phyloP scores from a whole-genome alignment of 176 grass and related monocot genomes.

The Lolium rigidum region DNA sequence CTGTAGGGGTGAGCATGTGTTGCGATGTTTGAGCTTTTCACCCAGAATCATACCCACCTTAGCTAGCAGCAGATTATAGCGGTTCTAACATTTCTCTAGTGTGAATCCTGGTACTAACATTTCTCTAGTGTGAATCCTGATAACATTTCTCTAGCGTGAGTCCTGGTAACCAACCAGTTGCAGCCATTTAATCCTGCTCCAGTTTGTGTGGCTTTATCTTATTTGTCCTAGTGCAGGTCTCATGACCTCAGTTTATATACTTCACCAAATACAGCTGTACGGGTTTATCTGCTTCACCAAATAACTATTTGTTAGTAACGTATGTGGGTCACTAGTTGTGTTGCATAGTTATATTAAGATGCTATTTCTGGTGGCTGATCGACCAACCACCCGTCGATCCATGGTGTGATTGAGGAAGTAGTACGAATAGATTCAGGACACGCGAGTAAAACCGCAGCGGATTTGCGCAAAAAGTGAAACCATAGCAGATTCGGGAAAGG shows the following conservation, averaged over 20 bases:
- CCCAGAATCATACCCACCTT: not conserved
- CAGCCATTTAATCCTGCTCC: not conserved
- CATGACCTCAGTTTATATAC: not conserved
- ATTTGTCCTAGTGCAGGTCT: slow-evolving; percentile 22
- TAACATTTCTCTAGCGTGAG: not conserved
- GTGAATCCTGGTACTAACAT: not conserved
- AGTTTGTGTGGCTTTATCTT: not conserved
- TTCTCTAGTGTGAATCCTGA: not conserved
- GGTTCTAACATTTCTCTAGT: not conserved
- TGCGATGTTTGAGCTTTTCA: slow-evolving; percentile 13
- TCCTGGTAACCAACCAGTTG: not conserved
- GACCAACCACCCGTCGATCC: too few relatives aligned
- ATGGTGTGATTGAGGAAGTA: too few relatives aligned
- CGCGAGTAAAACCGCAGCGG: too few relatives aligned
- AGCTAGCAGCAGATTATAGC: too few relatives aligned
- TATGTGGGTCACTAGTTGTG: too few relatives aligned
- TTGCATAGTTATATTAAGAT: too few relatives aligned
- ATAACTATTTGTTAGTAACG: not conserved
- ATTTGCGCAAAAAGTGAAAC: too few relatives aligned
- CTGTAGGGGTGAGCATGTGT: not conserved
- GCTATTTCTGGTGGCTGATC: too few relatives aligned
- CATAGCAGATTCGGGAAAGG: too few relatives aligned
- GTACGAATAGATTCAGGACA: too few relatives aligned
- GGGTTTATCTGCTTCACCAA: not conserved
- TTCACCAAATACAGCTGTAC: not conserved